Base-by-base conservation (phyloP, 176 grass and related monocot genomes). In the Dendrocalamus sinicus region DNA sequence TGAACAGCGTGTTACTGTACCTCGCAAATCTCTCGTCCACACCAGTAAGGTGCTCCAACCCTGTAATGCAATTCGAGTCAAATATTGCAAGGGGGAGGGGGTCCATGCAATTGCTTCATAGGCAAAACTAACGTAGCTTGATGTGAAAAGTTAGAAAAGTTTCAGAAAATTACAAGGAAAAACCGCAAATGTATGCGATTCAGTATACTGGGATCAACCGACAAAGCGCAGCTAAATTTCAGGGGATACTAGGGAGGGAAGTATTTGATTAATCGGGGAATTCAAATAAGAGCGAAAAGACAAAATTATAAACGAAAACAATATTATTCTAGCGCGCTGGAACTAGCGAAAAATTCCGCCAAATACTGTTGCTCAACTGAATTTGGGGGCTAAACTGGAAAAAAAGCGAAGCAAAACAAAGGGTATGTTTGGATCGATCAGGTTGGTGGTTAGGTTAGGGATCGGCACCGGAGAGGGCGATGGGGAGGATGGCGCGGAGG, bases 1-100 rank as follows among this genome's bases (percentile, higher is more conserved):
- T 92, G 86, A 98, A 98, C 8, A 98, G 88, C 15, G 96, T 94
- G 2, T 84, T 70, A 12, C 65, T 72, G 78, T 94, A 98, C 77
- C 71, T 82, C 44, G 60, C 73, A 81, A 98, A 98, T 43, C 93
- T 85, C 58, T 82, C 75, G 51, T 98, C 93, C 35, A 89, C 13
- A 48, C 62, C 61, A 63, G 76, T 54, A 77, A 98, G 88, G 63
- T 87, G 91, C 66, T 94, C 96, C 93, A 98, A 87, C 59, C 93
- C 96, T 98, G 45, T 10, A 89, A 88, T 52, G 43, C 22, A 73
- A 72, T 70, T 80, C 15, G 23, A 79, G 54, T 77, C 5, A 76
- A 15, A 41, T 37, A 30, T 0, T 75, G 70, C n/a, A 85, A 6
- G 30, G 24, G 20, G 74, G 19, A 20, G 44, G 65, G 32, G 7